Percentiles rank a stretch among this genome's conserved stretches.
These are phyloP conservation scores for Nemania diffusa DNA, from an alignment of 2,329 filamentous ascomycete genomes.

Conservation along the genomic window DNA sequence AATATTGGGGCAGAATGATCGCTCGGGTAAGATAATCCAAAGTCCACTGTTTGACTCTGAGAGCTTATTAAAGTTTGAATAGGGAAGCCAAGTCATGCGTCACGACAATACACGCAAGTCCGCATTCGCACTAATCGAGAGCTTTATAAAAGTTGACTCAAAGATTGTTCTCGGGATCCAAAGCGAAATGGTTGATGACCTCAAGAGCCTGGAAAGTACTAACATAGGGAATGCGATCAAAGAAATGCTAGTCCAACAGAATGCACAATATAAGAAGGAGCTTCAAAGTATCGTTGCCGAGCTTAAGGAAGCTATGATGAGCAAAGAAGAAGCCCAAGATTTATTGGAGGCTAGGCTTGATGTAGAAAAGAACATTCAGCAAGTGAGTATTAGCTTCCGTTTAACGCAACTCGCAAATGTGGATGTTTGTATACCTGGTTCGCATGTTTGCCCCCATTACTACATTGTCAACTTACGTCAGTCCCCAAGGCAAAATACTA, in stretches of 20 bases:
- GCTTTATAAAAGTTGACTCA: slow-evolving; percentile 8
- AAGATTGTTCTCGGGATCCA: slow-evolving; percentile 15
- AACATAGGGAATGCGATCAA: slow-evolving; percentile 2
- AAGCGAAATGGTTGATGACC: slow-evolving; percentile 9
- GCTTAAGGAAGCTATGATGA: not conserved
- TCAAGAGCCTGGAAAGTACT: slow-evolving; percentile 8
- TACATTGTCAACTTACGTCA: too few species aligned
- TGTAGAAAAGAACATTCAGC: too few species aligned
- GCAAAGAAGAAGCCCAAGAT: slow-evolving; percentile 6
- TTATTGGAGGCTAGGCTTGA: too few species aligned
- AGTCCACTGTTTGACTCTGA: not conserved
- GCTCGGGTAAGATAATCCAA: not conserved
- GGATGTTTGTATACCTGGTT: too few species aligned
- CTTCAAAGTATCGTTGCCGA: slow-evolving; percentile 1
- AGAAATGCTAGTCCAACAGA: not conserved
- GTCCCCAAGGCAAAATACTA: too few species aligned
- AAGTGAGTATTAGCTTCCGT: too few species aligned
- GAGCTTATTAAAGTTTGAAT: not conserved
- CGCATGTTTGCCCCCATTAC: too few species aligned
- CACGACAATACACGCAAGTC: slow-evolving; percentile 20
- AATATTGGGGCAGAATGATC: slow-evolving; percentile 24
- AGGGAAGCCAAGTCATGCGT: slow-evolving; percentile 21
- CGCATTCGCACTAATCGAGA: slow-evolving; percentile 4
- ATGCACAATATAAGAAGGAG: not conserved
- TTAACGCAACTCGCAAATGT: too few species aligned